These are phyloP conservation scores for Lentinus tigrinus DNA, from an alignment of 768 basidiomycete genomes.

Conservation along the genomic window DNA sequence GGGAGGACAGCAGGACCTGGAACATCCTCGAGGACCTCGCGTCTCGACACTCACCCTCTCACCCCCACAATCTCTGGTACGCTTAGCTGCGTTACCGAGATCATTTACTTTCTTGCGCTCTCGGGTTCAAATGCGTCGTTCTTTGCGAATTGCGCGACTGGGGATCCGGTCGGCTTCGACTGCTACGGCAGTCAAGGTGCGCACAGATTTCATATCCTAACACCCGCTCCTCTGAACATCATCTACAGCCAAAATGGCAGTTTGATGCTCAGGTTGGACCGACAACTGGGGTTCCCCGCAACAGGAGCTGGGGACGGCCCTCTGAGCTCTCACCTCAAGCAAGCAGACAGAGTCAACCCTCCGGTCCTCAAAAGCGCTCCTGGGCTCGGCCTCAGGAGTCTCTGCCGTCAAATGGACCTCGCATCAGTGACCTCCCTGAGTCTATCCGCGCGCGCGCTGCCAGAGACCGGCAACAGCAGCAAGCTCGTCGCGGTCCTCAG, in stretches of 20 bases:
- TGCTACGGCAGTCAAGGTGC: slow-evolving; percentile 20
- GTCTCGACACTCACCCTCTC: neutral
- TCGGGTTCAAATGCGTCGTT: slow-evolving; percentile 9
- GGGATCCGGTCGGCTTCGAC: slow-evolving; percentile 20
- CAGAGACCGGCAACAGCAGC: neutral
- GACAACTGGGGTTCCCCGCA: slow-evolving; percentile 3
- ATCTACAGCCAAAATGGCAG: slow-evolving; percentile 1
- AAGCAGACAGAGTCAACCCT: neutral
- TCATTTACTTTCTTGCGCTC: neutral
- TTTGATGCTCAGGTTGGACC: neutral
- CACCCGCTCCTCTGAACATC: neutral
- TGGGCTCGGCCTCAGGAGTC: slow-evolving; percentile 2
- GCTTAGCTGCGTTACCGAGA: neutral
- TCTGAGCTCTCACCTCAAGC: neutral
- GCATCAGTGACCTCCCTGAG: neutral
- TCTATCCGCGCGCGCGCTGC: neutral
- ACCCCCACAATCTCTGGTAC: neutral
- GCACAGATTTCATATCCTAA: slow-evolving; percentile 4
- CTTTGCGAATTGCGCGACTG: slow-evolving; percentile 16
- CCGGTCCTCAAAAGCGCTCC: neutral
- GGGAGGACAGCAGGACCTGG: neutral
- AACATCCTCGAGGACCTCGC: neutral
- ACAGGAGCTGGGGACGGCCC: slow-evolving; percentile 13
- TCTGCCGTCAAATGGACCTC: neutral
- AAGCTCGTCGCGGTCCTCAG: neutral